Percentiles rank a stretch among this genome's conserved stretches.
phyloP scores from a whole-genome alignment of 2,329 filamentous ascomycete species.

The Ophiostoma sp. region DNA sequence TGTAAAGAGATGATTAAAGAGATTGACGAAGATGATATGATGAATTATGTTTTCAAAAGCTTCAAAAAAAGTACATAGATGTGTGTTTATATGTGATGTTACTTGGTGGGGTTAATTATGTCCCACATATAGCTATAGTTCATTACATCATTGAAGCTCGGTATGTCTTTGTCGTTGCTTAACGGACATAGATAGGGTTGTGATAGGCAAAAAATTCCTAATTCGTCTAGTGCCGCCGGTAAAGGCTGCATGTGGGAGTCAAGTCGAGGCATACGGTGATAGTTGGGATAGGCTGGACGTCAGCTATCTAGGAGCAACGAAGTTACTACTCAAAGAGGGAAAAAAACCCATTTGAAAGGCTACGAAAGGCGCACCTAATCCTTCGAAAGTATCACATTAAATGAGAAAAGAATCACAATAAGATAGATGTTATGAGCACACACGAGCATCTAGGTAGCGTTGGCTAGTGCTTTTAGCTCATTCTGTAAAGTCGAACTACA shows the following conservation, averaged over 20 bases:
- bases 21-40: neutral
- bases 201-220: slow-evolving; percentile 13
- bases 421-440: neutral
- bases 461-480: neutral
- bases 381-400: neutral
- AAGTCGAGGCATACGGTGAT: neutral
- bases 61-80: neutral
- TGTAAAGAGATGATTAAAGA: too few relatives aligned
- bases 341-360: neutral
- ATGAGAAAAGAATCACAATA: neutral
- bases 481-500: neutral
- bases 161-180: neutral
- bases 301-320: neutral
- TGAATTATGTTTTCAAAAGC: neutral
- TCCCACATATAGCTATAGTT: slow-evolving; percentile 1
- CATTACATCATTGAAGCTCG: neutral
- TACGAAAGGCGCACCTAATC: neutral
- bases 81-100: slow-evolving; percentile 7
- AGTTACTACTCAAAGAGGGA: slow-evolving; percentile 4
- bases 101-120: neutral
- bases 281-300: neutral
- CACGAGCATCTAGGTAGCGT: neutral
- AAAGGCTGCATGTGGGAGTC: neutral
- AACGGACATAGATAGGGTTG: slow-evolving; percentile 6
- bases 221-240: slow-evolving; percentile 12